Evolutionary conservation across 768 basidiomycete genomes (phyloP), one percentile per base, ranked within the genome.

Genomic region (Suillus subalutaceus): DNA sequence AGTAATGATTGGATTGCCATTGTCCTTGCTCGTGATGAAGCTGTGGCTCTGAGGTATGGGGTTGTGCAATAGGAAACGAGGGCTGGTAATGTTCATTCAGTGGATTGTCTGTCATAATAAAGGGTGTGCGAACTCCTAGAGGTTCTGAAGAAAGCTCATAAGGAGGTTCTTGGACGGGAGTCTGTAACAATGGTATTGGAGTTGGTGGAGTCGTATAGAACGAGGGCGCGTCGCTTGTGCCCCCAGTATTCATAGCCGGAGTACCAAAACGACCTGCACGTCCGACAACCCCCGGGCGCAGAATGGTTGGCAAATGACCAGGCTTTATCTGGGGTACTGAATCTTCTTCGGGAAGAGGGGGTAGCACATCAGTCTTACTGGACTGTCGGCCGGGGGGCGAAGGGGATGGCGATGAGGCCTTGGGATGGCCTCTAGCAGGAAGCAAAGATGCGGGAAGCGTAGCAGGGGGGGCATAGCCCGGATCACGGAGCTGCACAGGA

Each of bases 281-380:
- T 15, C 67, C 66, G 41, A 71, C 67, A 12, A 73, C 70, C 62
- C 81, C 78, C 18, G 85, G 80, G 43, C 82, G 83, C n/a, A 86
- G 78, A 40, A 80, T 74, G 1, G 78, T 72, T 10, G 86, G 84
- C 15, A 82, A 66, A 44, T 72, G 67, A 8, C 63, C 68, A 18
- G 66, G 26, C 15, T 65, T 67, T 67, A 72, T 67, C 67, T 71
- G 65, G 68, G 55, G 71, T 62, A 26, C 46, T 52, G 10, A 66
- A 75, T 38, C 4, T 5, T 76, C 71, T 15, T 75, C 77, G 0
- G 82, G 83, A 30, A 82, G 71, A 20, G 84, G 80, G 15, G 85
- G 84, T 13, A 85, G 74, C 8, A 78, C 68, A 44, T 79, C 75
- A 26, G 79, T 69, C 38, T 72, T 68, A 13, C 71, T 70, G 20